Conservation (phyloP, 2,329 filamentous ascomycete species). For the Monosporascus sp. region DNA sequence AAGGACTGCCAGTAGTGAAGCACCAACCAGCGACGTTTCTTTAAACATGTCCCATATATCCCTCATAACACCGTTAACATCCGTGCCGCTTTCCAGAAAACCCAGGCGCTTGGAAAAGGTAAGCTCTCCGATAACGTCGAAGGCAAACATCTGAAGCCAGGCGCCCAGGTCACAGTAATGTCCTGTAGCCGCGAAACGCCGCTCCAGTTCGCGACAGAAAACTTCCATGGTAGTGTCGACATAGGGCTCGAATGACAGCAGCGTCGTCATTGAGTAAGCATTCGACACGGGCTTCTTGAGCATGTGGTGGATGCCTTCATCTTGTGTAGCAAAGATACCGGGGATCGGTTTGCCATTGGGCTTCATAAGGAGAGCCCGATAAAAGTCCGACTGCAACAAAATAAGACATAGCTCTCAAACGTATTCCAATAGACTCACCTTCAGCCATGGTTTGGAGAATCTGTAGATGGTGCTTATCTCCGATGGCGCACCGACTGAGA, state of each 20-base stretch:
- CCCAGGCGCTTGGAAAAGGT: conserved; percentile 20
- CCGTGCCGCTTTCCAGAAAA: conserved; percentile 19
- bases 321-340: conserved; percentile 17
- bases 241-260: conserved; percentile 18
- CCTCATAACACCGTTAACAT: conserved; percentile 20
- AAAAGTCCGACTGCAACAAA: conserved; percentile 13
- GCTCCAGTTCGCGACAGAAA: conserved; percentile 9
- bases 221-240: conserved; percentile 16
- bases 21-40: conserved; percentile 1
- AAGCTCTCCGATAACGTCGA: conserved; percentile 23
- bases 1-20: background rate
- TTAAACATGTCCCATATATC: conserved; percentile 11
- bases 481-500: background rate
- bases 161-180: conserved; percentile 2
- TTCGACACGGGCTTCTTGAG: conserved; percentile 14
- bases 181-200: background rate
- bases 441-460: conserved; percentile 1
- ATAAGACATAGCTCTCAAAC: background rate
- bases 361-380: conserved; percentile 14
- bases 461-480: conserved; percentile 7
- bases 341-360: conserved; percentile 12
- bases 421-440: background rate
- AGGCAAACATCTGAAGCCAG: conserved; percentile 20
- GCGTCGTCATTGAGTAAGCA: conserved; percentile 18
- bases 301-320: conserved; percentile 13